Conservation (phyloP, 192 early-diverging fungal species). For the Tieghemiomyces parasiticus region DNA sequence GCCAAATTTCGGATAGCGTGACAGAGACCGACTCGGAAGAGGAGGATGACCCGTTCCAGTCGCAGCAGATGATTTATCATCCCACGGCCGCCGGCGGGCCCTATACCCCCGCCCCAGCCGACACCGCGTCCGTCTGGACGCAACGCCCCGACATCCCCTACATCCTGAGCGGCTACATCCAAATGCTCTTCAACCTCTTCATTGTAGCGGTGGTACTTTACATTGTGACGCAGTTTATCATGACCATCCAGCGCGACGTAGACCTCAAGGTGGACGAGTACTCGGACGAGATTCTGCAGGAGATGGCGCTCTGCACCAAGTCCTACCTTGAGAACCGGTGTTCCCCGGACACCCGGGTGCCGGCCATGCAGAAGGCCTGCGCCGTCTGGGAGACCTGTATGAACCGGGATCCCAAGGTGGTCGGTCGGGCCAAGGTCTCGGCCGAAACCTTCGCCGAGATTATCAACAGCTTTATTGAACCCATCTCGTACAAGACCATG, state of each 20-base stretch:
- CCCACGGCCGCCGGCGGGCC: neutral
- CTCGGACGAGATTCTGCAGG: conserved; percentile 37
- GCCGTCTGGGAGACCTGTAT: conserved; percentile 43
- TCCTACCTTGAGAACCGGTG: conserved; percentile 44
- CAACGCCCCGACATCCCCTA: conserved; percentile 30
- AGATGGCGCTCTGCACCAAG: conserved; percentile 43
- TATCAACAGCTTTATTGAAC: conserved; percentile 66
- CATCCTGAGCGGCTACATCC: conserved; percentile 43
- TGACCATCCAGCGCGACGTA: conserved; percentile 59
- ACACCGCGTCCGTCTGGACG: conserved; percentile 11
- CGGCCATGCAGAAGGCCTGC: conserved; percentile 42
- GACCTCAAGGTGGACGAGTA: conserved; percentile 49
- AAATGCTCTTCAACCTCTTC: conserved; percentile 50
- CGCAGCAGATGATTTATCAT: neutral
- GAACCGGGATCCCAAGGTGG: conserved; percentile 37
- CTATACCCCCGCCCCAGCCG: neutral
- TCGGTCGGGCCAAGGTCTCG: conserved; percentile 55
- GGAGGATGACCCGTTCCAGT: neutral
- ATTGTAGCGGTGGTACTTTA: conserved; percentile 40
- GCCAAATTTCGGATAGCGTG: neutral
- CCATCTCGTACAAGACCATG: conserved; percentile 79
- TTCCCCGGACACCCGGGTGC: conserved; percentile 36
- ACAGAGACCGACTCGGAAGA: neutral
- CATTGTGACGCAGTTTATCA: conserved; percentile 47
- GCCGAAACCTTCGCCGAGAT: conserved; percentile 75